phyloP scores from a whole-genome alignment of 345 rosid genomes.

The Pistacia integerrima region DNA sequence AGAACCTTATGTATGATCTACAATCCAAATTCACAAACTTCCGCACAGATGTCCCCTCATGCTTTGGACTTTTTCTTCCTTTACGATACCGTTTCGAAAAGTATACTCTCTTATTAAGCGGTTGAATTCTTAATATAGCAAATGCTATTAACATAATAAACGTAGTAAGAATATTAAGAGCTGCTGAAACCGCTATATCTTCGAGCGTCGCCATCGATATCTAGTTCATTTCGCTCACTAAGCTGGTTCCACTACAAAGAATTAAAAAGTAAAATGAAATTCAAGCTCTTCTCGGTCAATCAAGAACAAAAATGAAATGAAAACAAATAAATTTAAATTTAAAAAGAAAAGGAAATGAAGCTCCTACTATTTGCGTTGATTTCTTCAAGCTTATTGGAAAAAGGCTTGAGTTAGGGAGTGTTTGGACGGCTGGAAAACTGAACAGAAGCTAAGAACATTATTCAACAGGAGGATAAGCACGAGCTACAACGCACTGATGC shows the following conservation, averaged over 20 bases:
- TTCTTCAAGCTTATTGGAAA: neutral
- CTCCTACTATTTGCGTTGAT: neutral
- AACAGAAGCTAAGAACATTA: constrained; percentile 32
- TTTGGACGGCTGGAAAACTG: constrained; percentile 34
- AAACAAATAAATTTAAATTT: no score
- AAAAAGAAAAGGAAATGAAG: no score
- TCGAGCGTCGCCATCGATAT: constrained; percentile 77
- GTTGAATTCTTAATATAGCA: constrained; percentile 84
- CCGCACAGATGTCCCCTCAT: constrained; percentile 40
- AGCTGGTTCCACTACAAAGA: no score
- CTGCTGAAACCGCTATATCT: constrained; percentile 85
- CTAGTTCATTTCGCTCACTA: neutral
- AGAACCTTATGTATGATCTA: constrained; percentile 66
- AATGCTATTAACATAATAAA: constrained; percentile 72
- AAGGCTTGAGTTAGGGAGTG: constrained; percentile 5
- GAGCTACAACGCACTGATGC: neutral
- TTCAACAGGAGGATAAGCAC: constrained; percentile 23
- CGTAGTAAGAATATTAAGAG: constrained; percentile 67
- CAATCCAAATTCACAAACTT: constrained; percentile 76
- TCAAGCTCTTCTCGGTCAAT: no score
- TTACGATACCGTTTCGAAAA: constrained; percentile 96
- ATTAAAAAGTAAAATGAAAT: no score
- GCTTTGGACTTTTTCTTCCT: constrained; percentile 73
- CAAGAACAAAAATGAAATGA: no score
- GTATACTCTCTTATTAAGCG: constrained; percentile 91